Evolutionary conservation across 2,329 filamentous ascomycete genomes (phyloP).

Genomic region (Aspergillus intermedius): DNA sequence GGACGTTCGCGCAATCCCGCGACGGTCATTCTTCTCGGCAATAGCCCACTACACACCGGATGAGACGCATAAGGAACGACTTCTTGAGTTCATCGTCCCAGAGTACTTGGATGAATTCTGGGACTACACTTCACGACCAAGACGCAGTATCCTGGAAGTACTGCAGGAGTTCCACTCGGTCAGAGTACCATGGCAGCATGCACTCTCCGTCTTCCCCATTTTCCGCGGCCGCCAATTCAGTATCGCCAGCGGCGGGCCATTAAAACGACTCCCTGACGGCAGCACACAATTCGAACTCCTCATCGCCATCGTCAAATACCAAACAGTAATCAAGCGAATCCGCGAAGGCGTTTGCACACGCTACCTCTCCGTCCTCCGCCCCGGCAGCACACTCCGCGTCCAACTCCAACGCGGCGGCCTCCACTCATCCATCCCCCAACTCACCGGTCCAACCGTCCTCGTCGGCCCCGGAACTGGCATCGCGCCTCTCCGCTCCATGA

Average conservation of each 20-base stretch:
- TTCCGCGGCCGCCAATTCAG: conserved; percentile 91
- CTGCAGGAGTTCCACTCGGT: conserved; percentile 84
- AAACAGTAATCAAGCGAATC: conserved; percentile 75
- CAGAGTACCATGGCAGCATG: conserved; percentile 67
- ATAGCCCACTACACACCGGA: conserved; percentile 70
- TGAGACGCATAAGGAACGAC: conserved; percentile 66
- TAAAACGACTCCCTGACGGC: conserved; percentile 32
- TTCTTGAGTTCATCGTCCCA: conserved; percentile 75
- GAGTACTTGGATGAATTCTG: conserved; percentile 84
- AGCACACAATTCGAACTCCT: conserved; percentile 61
- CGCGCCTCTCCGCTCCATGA: conserved; percentile 72
- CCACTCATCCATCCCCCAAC: conserved; percentile 42
- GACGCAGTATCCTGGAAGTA: conserved; percentile 85
- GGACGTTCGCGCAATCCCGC: conserved; percentile 84
- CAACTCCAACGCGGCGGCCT: conserved; percentile 50
- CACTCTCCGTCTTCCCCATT: conserved; percentile 67
- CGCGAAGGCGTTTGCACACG: conserved; percentile 84
- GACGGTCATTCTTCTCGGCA: conserved; percentile 74
- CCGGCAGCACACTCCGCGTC: conserved; percentile 55
- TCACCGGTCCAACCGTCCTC: conserved; percentile 59
- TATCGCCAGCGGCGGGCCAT: conserved; percentile 66
- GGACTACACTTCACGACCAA: conserved; percentile 87
- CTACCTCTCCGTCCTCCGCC: conserved; percentile 63
- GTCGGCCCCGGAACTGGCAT: conserved; percentile 82
- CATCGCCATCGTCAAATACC: conserved; percentile 84